Base-by-base conservation (phyloP, 2,329 filamentous ascomycete genomes). In the Blumeria graminis region DNA sequence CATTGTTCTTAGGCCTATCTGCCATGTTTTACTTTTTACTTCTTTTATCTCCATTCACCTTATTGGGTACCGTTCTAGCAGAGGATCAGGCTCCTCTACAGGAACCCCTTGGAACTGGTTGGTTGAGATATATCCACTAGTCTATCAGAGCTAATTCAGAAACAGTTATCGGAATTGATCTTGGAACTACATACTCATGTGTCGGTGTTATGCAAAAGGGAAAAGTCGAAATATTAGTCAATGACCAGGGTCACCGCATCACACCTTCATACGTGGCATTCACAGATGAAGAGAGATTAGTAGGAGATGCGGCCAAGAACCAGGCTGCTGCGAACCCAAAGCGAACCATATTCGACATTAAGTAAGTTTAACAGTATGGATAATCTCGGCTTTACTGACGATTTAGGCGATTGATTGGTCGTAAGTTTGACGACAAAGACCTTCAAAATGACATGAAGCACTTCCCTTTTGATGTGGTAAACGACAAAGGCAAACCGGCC, bases 301-400 rank as follows among this genome's bases (percentile, higher is more conserved):
- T 98, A 64, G 92, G 92, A 77, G 92, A 98, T 71, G 87, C 92
- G 67, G 88, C 88, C 67, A 94, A 94, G 82, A 93, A 94, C 75
- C 88, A 94, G 76, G 88, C 85, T 68, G 82, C 85, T 61, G 71
- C 80, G 57, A 90, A 90, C 76, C 86, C 85, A 50, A 72, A 67
- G 64, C 79, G 82, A 67, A 90, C 85, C 56, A 77, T 90, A 68
- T 90, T 75, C 67, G 85, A 90, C 67, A 75, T 88, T 72, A 92
- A 90, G 85, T 88, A 72, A 78, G 82, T 74, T n/a, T 38, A 35
- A 55, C 22, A 10, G n/a, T 51, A 43, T 28, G 48, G 48, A 58
- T 53, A 55, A 57, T 39, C 38, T 58, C 57, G 56, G 50, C 33
- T 57, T 48, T 33, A 60, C 70, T 72, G 65, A 71, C 63, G 33